A percentile compares a stretch with the other conserved stretches of the same genome.
These are phyloP conservation scores for Tylopilus cervinicoccineus DNA, from an alignment of 768 basidiomycete species.

Conservation along the genomic window DNA sequence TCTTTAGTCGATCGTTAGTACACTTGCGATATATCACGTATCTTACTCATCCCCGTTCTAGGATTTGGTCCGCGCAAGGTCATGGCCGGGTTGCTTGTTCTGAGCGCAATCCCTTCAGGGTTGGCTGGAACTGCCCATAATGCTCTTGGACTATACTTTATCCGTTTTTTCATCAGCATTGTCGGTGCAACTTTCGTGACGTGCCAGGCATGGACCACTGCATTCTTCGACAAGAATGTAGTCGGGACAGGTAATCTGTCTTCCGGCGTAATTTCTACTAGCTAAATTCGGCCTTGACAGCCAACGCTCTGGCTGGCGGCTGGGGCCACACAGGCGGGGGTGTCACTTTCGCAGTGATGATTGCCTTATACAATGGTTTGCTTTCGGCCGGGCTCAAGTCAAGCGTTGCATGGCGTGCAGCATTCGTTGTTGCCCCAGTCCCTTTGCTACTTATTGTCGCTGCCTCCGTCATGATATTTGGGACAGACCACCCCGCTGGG, in stretches of 20 bases:
- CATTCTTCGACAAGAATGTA: constrained; percentile 51
- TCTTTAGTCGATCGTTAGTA: constrained; percentile 44
- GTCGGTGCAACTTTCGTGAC: constrained; percentile 60
- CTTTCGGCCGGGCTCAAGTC: constrained; percentile 33
- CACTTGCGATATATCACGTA: too few relatives aligned
- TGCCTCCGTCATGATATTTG: not conserved
- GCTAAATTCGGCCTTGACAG: not conserved
- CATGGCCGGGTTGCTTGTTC: constrained; percentile 4
- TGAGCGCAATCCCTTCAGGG: constrained; percentile 7
- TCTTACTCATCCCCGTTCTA: not conserved
- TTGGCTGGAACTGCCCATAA: constrained; percentile 32
- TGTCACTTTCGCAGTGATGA: constrained; percentile 8
- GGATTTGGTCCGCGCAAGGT: constrained; percentile 8
- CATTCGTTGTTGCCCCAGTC: constrained; percentile 55
- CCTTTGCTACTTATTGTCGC: constrained; percentile 47
- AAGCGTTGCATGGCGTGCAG: constrained; percentile 49
- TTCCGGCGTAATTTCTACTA: not conserved
- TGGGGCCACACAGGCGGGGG: constrained; percentile 6
- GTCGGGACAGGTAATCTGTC: constrained; percentile 33
- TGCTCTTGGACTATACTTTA: constrained; percentile 37
- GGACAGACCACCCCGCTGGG: constrained; percentile 8
- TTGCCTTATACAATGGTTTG: constrained; percentile 37
- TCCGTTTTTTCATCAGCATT: constrained; percentile 60
- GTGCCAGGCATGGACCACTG: constrained; percentile 58
- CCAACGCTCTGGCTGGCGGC: constrained; percentile 3